phyloP scores from a whole-genome alignment of 1,139 yeast genomes.

The Ogataea hybrid region DNA sequence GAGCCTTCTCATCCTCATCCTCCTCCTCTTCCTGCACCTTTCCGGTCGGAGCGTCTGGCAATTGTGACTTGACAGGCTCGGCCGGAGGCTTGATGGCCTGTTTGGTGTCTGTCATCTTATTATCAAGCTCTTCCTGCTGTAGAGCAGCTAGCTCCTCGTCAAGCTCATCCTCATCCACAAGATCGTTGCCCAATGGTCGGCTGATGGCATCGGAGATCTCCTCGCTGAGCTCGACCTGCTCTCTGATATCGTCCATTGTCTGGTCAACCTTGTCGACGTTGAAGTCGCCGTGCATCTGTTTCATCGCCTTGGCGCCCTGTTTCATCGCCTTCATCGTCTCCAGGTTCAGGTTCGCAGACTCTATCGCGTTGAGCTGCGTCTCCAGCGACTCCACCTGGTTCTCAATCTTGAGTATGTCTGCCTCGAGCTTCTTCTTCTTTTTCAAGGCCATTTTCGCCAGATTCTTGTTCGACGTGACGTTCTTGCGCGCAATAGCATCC shows the following conservation, averaged over 20 bases:
- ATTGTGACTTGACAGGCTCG: constrained; percentile 22
- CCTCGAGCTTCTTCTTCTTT: constrained; percentile 80
- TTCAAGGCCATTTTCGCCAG: constrained; percentile 84
- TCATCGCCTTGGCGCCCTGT: constrained; percentile 96
- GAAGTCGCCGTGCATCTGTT: constrained; percentile 91
- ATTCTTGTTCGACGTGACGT: constrained; percentile 65
- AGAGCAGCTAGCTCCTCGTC: constrained; percentile 89
- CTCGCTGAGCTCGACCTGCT: constrained; percentile 92
- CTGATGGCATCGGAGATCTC: constrained; percentile 96
- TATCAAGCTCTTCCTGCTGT: constrained; percentile 75
- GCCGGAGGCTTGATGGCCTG: constrained; percentile 31
- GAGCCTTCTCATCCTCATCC: constrained; percentile 70
- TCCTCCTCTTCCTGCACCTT: constrained; percentile 28
- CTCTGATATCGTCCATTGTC: constrained; percentile 98
- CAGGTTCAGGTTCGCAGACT: constrained; percentile 90
- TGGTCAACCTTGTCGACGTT: constrained; percentile 95
- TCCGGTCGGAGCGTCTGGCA: constrained; percentile 45
- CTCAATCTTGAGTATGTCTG: constrained; percentile 74
- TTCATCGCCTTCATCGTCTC: constrained; percentile 99
- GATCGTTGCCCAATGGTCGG: constrained; percentile 81
- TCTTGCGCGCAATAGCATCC: constrained; percentile 75
- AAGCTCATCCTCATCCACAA: constrained; percentile 72
- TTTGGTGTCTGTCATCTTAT: constrained; percentile 48
- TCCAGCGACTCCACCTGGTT: constrained; percentile 89
- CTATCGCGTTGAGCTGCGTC: constrained; percentile 85